A percentile compares a stretch with the other conserved stretches of the same genome.
Evolutionary conservation across 495 filamentous ascomycete species (phyloP).

Genomic region (Penicillium flavigenum): DNA sequence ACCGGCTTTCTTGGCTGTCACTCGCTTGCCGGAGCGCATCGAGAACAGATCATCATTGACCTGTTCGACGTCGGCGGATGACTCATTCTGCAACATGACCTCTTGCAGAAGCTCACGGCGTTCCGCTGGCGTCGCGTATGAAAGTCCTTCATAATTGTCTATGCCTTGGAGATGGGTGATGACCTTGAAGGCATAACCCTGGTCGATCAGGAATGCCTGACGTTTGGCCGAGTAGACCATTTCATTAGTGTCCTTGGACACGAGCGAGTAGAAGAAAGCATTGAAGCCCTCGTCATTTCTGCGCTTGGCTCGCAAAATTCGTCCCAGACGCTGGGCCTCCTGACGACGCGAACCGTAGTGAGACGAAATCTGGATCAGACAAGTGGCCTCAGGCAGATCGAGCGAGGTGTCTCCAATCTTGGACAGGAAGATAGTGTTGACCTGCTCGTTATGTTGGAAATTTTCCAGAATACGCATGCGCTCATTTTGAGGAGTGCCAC

Average conservation of each 20-base stretch:
- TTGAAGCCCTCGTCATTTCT: conserved; percentile 99
- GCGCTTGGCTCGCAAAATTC: conserved; percentile 93
- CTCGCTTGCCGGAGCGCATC: conserved; percentile 47
- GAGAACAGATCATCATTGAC: conserved; percentile 84
- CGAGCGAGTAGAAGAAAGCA: conserved; percentile 97
- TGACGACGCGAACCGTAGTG: conserved; percentile 98
- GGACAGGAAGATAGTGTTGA: conserved; percentile 96
- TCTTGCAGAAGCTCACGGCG: conserved; percentile 85
- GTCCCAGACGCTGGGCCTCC: conserved; percentile 91
- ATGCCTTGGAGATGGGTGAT: conserved; percentile 95
- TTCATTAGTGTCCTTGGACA: conserved; percentile 95
- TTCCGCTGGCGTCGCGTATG: conserved; percentile 76
- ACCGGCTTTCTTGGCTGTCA: conserved; percentile 44
- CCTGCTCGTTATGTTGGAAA: conserved; percentile 89
- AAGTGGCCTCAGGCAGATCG: conserved; percentile 94
- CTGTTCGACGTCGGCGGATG: conserved; percentile 71
- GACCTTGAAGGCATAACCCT: conserved; percentile 99
- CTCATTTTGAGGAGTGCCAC: conserved; percentile 81
- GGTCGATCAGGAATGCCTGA: conserved; percentile 96
- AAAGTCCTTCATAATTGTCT: conserved; percentile 75
- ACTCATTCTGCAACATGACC: conserved; percentile 89
- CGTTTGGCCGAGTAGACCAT: conserved; percentile 98
- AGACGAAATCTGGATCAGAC: conserved; percentile 96
- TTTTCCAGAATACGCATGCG: conserved; percentile 89
- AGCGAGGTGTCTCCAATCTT: conserved; percentile 98